Conservation (phyloP, 2,329 filamentous ascomycete genomes). For the Apiospora arundinis region DNA sequence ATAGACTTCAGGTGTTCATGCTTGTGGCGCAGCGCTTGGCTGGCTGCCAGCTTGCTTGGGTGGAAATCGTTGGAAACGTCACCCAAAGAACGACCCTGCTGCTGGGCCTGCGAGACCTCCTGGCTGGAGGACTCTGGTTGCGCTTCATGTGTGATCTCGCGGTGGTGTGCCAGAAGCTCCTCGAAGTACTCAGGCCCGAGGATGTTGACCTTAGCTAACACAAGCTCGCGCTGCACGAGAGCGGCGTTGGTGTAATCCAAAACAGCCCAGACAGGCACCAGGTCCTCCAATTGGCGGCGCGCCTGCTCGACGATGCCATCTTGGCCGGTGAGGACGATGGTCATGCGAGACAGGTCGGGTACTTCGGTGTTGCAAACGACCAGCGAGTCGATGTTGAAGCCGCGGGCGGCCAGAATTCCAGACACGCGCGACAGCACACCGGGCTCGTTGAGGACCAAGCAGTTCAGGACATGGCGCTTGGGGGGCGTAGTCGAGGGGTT, state of each 20-base stretch:
- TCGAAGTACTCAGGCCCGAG: conserved; percentile 98
- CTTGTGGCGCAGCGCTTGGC: conserved; percentile 92
- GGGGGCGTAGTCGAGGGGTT: conserved; percentile 81
- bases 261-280: conserved; percentile 98
- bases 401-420: conserved; percentile 91
- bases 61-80: conserved; percentile 76
- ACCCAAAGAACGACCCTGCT: conserved; percentile 50
- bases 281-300: conserved; percentile 89
- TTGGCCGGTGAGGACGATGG: conserved; percentile 94
- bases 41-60: conserved; percentile 82
- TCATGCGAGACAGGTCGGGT: conserved; percentile 96
- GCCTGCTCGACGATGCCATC: conserved; percentile 98
- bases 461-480: conserved; percentile 97
- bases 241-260: conserved; percentile 93
- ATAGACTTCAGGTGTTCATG: conserved; percentile 97
- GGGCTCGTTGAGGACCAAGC: conserved; percentile 97
- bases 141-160: conserved; percentile 73
- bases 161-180: conserved; percentile 92
- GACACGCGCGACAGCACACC: conserved; percentile 96
- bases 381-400: conserved; percentile 98
- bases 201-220: conserved; percentile 96
- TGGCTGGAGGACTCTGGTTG: conserved; percentile 31
- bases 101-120: conserved; percentile 49
- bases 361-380: conserved; percentile 99
- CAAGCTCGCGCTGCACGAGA: conserved; percentile 92